These are phyloP conservation scores for Nigrospora sphaerica DNA, from an alignment of 2,329 filamentous ascomycete genomes.

Conservation along the genomic window DNA sequence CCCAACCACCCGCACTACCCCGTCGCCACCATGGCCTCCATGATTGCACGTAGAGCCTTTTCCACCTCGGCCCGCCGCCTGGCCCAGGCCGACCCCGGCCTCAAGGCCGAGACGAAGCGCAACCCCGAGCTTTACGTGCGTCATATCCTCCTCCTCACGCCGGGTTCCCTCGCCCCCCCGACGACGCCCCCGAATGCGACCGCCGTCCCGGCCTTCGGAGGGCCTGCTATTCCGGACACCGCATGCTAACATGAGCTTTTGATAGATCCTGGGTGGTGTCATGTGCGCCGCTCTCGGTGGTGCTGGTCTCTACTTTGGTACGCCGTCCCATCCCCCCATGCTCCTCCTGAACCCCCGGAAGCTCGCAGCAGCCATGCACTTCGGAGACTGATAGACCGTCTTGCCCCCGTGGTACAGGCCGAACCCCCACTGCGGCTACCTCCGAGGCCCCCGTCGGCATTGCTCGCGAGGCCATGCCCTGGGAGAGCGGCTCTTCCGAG, in stretches of 20 bases:
- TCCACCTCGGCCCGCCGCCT: slow-evolving; percentile 46
- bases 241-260: neutral
- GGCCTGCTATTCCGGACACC: too few relatives aligned
- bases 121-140: slow-evolving; percentile 40
- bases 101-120: slow-evolving; percentile 53
- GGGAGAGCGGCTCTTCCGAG: slow-evolving; percentile 63
- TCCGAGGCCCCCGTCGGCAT: slow-evolving; percentile 75
- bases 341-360: neutral
- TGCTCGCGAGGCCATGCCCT: slow-evolving; percentile 76
- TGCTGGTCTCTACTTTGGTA: slow-evolving; percentile 86
- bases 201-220: too few relatives aligned
- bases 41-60: slow-evolving; percentile 49
- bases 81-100: slow-evolving; percentile 29
- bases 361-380: neutral
- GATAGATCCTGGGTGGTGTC: slow-evolving; percentile 79
- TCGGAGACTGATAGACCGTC: neutral
- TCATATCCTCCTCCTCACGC: slow-evolving; percentile 16
- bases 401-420: slow-evolving; percentile 42
- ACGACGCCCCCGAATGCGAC: neutral
- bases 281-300: slow-evolving; percentile 85
- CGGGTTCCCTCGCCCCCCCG: too few relatives aligned
- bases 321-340: slow-evolving; percentile 17
- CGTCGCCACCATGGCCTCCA: slow-evolving; percentile 44
- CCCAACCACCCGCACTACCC: slow-evolving; percentile 3
- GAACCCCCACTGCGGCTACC: slow-evolving; percentile 75